These are phyloP conservation scores for Zoysia japonica DNA, from an alignment of 176 grass and related monocot genomes.

Conservation along the genomic window DNA sequence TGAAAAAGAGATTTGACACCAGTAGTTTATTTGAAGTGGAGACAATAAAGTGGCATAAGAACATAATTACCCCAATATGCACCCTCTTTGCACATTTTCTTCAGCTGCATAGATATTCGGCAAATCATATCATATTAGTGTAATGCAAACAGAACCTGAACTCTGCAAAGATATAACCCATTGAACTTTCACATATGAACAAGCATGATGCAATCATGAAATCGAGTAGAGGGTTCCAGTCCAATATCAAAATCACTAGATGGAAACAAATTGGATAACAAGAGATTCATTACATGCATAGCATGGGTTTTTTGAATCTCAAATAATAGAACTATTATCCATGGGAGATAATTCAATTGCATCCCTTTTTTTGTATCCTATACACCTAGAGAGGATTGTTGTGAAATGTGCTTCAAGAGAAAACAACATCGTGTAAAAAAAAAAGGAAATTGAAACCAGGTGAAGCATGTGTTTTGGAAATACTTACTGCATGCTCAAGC, in stretches of 20 bases:
- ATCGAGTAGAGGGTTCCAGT: neutral
- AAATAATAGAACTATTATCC: neutral
- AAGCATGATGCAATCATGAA: neutral
- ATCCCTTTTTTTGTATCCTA: neutral
- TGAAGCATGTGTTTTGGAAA: neutral
- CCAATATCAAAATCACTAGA: neutral
- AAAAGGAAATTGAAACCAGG: neutral
- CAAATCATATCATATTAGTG: neutral
- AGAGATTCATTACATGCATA: no score
- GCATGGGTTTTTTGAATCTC: neutral
- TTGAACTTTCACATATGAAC: neutral
- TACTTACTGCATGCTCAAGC: slow-evolving; percentile 59
- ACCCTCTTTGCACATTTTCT: slow-evolving; percentile 73
- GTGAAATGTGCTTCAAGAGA: neutral
- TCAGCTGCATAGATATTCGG: slow-evolving; percentile 41
- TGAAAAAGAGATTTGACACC: neutral
- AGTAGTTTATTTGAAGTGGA: neutral
- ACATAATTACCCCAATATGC: slow-evolving; percentile 65
- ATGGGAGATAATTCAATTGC: neutral
- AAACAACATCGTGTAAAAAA: neutral
- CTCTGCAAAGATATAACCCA: neutral
- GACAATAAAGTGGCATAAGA: neutral
- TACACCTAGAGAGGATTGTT: neutral
- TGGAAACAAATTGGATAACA: neutral
- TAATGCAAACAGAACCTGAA: neutral